These are phyloP conservation scores for Brassica cretica DNA, from an alignment of 345 rosid genomes.

Conservation along the genomic window DNA sequence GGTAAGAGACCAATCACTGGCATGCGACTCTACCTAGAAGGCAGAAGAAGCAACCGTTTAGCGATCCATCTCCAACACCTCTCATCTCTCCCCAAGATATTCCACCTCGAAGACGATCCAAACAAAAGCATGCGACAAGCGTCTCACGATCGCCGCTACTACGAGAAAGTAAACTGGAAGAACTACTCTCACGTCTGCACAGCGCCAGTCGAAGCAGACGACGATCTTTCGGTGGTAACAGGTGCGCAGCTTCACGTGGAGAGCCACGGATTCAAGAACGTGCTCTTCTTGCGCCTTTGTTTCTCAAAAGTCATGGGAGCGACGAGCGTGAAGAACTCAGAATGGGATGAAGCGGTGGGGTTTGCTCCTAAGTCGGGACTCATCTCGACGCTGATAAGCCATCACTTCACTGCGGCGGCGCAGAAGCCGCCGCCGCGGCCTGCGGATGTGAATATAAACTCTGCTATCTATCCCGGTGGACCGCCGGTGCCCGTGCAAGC, in stretches of 20 bases:
- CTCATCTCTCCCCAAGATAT: constrained; percentile 86
- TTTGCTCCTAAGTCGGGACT: constrained; percentile 77
- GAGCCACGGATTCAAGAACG: constrained; percentile 77
- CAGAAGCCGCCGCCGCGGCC: constrained; percentile 76
- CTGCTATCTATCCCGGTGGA: constrained; percentile 91
- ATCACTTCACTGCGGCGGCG: constrained; percentile 70
- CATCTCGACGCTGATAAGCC: constrained; percentile 87
- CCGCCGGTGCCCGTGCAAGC: constrained; percentile 91
- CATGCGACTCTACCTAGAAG: constrained; percentile 90
- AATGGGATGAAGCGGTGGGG: constrained; percentile 92
- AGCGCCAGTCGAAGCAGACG: constrained; percentile 80
- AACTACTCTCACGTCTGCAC: constrained; percentile 94
- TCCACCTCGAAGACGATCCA: constrained; percentile 75
- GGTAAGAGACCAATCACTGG: constrained; percentile 96
- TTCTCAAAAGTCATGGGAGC: constrained; percentile 76
- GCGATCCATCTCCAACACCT: constrained; percentile 96
- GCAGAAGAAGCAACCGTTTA: constrained; percentile 77
- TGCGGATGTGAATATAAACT: constrained; percentile 88
- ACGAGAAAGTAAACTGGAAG: constrained; percentile 94
- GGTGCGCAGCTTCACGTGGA: constrained; percentile 89
- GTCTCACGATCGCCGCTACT: constrained; percentile 63
- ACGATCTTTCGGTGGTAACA: constrained; percentile 76
- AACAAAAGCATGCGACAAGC: constrained; percentile 49
- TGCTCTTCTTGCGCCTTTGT: constrained; percentile 77
- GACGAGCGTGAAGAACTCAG: constrained; percentile 53